Conservation (phyloP, 2,329 filamentous ascomycete species). For the Xylaria sp. region DNA sequence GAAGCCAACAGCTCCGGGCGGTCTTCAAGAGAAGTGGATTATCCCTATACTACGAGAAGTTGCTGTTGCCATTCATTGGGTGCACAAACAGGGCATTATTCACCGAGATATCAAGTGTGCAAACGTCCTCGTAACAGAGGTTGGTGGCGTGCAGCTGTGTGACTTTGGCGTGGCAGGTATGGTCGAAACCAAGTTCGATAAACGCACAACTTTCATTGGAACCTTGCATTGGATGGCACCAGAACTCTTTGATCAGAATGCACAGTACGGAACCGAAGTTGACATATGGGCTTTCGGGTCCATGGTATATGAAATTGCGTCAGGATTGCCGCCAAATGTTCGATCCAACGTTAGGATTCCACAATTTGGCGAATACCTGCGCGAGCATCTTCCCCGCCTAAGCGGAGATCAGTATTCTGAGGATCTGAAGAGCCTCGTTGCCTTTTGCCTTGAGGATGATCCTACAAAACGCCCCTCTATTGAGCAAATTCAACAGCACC, state of each 20-base stretch:
- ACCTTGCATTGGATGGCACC: slow-evolving; percentile 90
- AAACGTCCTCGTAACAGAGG: slow-evolving; percentile 82
- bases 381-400: slow-evolving; percentile 72
- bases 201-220: slow-evolving; percentile 82
- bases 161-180: slow-evolving; percentile 87
- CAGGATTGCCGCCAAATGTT: slow-evolving; percentile 78
- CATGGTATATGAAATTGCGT: slow-evolving; percentile 83
- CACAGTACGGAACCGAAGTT: slow-evolving; percentile 76
- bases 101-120: slow-evolving; percentile 80
- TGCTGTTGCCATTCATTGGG: slow-evolving; percentile 73
- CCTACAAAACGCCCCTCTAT: slow-evolving; percentile 76
- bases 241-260: slow-evolving; percentile 74
- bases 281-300: slow-evolving; percentile 90
- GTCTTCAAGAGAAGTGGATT: slow-evolving; percentile 77
- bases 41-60: slow-evolving; percentile 75
- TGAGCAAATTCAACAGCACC: slow-evolving; percentile 75
- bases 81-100: slow-evolving; percentile 75
- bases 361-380: slow-evolving; percentile 67
- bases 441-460: slow-evolving; percentile 77
- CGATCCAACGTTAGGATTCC: slow-evolving; percentile 63
- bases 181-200: slow-evolving; percentile 79
- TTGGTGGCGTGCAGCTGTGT: slow-evolving; percentile 81
- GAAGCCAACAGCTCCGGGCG: slow-evolving; percentile 73
- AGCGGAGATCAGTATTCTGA: slow-evolving; percentile 78
- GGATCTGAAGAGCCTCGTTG: slow-evolving; percentile 74